phyloP scores from a whole-genome alignment of 768 basidiomycete species.

The Lactarius indigo region DNA sequence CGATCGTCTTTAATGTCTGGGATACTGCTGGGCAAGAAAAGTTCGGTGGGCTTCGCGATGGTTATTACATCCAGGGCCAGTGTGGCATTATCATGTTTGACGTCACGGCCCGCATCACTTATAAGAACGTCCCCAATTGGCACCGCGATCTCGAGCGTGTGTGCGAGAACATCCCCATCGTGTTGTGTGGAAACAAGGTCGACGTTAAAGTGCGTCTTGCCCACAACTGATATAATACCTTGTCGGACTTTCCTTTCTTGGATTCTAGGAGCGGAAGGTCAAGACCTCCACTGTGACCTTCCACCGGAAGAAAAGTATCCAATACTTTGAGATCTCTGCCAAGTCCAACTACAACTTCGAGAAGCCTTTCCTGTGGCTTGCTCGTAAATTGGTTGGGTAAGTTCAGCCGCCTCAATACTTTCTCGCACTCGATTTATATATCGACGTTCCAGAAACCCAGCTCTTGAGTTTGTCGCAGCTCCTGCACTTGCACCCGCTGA shows the following conservation, averaged over 20 bases:
- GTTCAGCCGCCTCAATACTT: conserved; percentile 33
- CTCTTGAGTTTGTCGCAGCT: conserved; percentile 94
- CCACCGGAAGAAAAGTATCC: conserved; percentile 99
- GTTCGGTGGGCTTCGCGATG: conserved; percentile 97
- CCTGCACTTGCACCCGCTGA: conserved; percentile 95
- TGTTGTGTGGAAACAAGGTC: conserved; percentile 99
- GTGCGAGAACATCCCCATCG: conserved; percentile 99
- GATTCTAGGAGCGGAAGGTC: conserved; percentile 91
- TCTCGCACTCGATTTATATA: not conserved
- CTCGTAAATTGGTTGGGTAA: conserved; percentile 94
- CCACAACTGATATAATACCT: not conserved
- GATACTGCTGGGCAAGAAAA: conserved; percentile 99
- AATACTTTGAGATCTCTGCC: conserved; percentile 99
- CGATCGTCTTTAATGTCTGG: conserved; percentile 99
- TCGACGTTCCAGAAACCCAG: conserved; percentile 55
- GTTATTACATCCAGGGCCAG: conserved; percentile 96
- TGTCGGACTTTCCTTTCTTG: conserved; percentile 16
- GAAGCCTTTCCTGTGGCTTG: conserved; percentile 99
- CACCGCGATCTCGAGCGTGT: conserved; percentile 99
- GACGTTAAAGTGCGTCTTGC: conserved; percentile 85
- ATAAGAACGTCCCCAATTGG: conserved; percentile 99
- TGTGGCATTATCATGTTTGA: conserved; percentile 99
- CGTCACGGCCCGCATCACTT: conserved; percentile 98
- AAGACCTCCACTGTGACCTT: conserved; percentile 98
- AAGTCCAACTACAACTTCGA: conserved; percentile 99